Evolutionary conservation across 495 filamentous ascomycete genomes (phyloP), one percentile per base, ranked within the genome.

Genomic region (Podospora appendiculata): DNA sequence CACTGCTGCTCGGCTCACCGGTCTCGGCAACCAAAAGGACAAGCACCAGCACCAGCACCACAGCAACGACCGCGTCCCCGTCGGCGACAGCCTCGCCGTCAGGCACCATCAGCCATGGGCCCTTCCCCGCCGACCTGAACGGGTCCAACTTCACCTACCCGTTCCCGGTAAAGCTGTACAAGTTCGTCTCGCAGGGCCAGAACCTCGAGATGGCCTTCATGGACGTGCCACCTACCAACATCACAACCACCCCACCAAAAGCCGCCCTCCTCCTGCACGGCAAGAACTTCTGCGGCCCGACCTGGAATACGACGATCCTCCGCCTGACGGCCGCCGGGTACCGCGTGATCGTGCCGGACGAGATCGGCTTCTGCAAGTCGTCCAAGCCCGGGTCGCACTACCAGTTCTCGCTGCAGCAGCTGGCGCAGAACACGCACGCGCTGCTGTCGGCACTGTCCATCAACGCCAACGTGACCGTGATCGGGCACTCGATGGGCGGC

Each of bases 341-440:
- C 54, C 67, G 72, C 39, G 69, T 75, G 45, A 69, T 75, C 48
- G 35, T 74, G 2, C 70, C 69, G 1, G 73, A 76, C 53, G 72
- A 76, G 53, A 51, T 76, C 46, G 73, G 73, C 39, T 76, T 70
- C 44, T 76, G 73, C 67, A 75, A 75, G 57, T 72, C 68, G n/a
- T 64, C 66, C 9, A 75, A 77, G 54, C 71, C 73, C 4, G 45
- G 34, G 13, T 8, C 48, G 12, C 47, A 43, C 11, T 75, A 77
- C 54, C 69, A 74, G 56, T 77, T 70, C 58, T 71, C 55, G 35
- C 52, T 75, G 8, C 61, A 68, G 18, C 70, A 72, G 54, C 61
- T 75, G 8, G 62, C 69, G 3, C 60, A 60, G 32, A 75, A 77
- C 58, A 73, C 69, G 47, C 56, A 58, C 43, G 57, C 50, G 25